Base-by-base conservation (phyloP, 352 stramenopile species). In the Lagenidium giganteum region DNA sequence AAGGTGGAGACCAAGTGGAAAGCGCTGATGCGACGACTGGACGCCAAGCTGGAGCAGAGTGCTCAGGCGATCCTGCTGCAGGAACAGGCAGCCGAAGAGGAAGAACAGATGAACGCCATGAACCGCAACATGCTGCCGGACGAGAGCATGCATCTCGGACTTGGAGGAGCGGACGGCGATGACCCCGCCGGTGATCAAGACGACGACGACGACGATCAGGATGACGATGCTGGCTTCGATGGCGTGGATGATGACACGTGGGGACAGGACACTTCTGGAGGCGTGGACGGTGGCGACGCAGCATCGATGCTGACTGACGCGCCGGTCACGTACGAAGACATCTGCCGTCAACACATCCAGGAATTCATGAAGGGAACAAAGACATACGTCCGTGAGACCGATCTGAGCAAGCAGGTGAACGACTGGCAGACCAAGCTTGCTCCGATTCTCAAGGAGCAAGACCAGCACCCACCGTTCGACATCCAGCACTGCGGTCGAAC, bases 311-410 rank as follows among this genome's bases (percentile, higher is more conserved):
- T 6, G 60, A 67, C 22, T 53, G 52, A 0, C 54, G n/a, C n/a
- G n/a, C n/a, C 64, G 8, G 49, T 78, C 8, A 82, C 53, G 9
- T 89, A 89, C 40, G 74, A 89, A 30, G 73, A 87, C 31, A 73
- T 89, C 24, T 87, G 78, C 28, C 69, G 72, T 22, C 70, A 87
- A 45, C 78, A 91, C 45, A 67, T 87, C n/a, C 61, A 74, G 24
- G 67, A 74, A 5, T 91, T 91, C 46, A 87, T 91, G 75, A 74
- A 80, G 27, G 78, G 78, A n/a, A 77, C 72, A 6, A 72, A 91
- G 37, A 70, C 83, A 42, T 91, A 91, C 36, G 70, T 87, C 8
- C 78, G 72, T 31, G 78, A 91, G 48, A 84, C 72, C 9, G 65
- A 78, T 42, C 50, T 87, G 38, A 79, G 64, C 18, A 82, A 82